Evolutionary conservation across 2,329 filamentous ascomycete species (phyloP), one percentile per base, ranked within the genome.

Genomic region (Hymenoscyphus fructigenus): DNA sequence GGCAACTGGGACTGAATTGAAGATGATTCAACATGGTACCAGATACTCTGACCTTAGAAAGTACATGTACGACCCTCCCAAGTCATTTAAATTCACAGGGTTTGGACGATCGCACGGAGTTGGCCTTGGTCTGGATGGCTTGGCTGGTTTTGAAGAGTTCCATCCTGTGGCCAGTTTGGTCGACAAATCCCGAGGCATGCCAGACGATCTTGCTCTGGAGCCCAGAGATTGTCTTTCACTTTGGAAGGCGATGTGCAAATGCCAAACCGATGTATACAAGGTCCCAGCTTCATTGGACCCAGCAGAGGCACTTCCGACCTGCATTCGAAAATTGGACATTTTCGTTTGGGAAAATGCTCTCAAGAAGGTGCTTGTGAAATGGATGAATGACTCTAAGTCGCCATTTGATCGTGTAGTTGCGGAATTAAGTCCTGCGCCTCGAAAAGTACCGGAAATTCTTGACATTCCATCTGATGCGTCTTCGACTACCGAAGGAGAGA

Each of bases 31-130:
- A 55, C 89, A 93, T 71, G 79, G 80, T 1, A 83, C 88, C 41
- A 82, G 91, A 58, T 93, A 93, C 76, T 93, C 89, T 0, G 91
- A 94, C 73, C 78, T 94, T 1, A 82, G 90, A n/a, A 92, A 92
- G 71, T 93, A 91, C 69, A 76, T 87, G 41, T 92, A 91, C 74
- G 75, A 80, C 0, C 82, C 87, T 2, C 82, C 82, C 0, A 72
- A 76, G 2, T 78, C 78, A 26, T 75, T 78, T 4, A 74, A 78
- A 28, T 76, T 78, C 69, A 66, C 62, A 26, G 75, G 71, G 15
- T 65, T 73, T 53, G 67, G 72, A 65, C 72, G 76, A 9, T 79
- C 80, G 50, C 77, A 69, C 14, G 73, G 74, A 36, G 68, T 70
- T 58, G 73, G 73, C 10, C 74, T 84, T 12, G 83, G 83, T 0